Evolutionary conservation across 106 monocot genomes (phyloP).

Genomic region (Allium sativum): DNA sequence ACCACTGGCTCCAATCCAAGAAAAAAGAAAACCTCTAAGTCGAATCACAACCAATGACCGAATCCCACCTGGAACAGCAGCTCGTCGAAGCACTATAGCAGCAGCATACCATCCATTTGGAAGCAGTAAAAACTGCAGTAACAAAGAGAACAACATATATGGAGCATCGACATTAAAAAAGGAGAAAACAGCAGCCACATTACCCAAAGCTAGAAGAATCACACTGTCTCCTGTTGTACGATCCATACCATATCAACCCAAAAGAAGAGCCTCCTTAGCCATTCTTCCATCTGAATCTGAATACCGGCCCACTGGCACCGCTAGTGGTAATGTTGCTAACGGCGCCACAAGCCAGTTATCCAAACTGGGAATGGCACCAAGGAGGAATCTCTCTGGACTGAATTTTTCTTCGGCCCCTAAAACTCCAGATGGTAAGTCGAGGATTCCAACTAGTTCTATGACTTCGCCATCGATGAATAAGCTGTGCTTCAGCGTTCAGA

Average conservation of each 20-base stretch:
- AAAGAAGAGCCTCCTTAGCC: slow-evolving; percentile 59
- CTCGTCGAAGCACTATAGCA: slow-evolving; percentile 14
- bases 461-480: slow-evolving; percentile 29
- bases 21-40: slow-evolving; percentile 33
- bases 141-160: slow-evolving; percentile 5
- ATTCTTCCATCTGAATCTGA: slow-evolving; percentile 15
- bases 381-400: slow-evolving; percentile 27
- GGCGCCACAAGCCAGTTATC: neutral
- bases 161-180: neutral
- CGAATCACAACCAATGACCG: slow-evolving; percentile 32
- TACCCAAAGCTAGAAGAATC: slow-evolving; percentile 37
- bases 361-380: slow-evolving; percentile 9
- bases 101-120: neutral
- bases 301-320: neutral
- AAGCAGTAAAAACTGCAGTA: slow-evolving; percentile 49
- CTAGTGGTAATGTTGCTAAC: neutral
- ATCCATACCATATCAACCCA: slow-evolving; percentile 24
- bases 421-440: slow-evolving; percentile 27
- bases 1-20: slow-evolving; percentile 35
- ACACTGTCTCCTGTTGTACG: slow-evolving; percentile 33
- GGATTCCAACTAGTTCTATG: slow-evolving; percentile 19
- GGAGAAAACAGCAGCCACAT: neutral
- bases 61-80: slow-evolving; percentile 19
- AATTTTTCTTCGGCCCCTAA: slow-evolving; percentile 31
- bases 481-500: slow-evolving; percentile 69